Conservation (phyloP, 108 stramenopile genomes). For the Skeletonema grethae region DNA sequence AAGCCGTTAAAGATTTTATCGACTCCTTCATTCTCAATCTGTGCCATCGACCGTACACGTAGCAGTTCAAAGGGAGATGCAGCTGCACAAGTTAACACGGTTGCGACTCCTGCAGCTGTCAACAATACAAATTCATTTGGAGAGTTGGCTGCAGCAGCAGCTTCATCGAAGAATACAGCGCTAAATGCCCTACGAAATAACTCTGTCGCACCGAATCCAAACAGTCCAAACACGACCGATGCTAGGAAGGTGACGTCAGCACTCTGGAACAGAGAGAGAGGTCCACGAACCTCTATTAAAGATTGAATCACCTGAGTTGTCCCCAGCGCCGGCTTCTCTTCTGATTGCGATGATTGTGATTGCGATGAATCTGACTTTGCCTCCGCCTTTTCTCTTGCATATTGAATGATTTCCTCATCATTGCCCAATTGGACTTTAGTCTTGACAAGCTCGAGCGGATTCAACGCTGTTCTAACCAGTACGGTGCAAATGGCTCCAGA, state of each 20-base stretch:
- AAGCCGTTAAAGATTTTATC: conserved; percentile 64
- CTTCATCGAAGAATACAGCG: conserved; percentile 57
- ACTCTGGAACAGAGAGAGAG: conserved; percentile 76
- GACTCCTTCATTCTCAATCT: conserved; percentile 56
- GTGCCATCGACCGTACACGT: conserved; percentile 78
- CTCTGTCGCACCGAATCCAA: conserved; percentile 92
- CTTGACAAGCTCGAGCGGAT: conserved; percentile 87
- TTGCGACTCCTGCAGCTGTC: conserved; percentile 75
- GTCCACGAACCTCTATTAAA: conserved; percentile 68
- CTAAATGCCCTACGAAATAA: conserved; percentile 86
- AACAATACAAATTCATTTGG: conserved; percentile 65
- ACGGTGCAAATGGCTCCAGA: conserved; percentile 87
- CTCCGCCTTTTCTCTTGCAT: conserved; percentile 23
- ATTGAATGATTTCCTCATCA: conserved; percentile 71
- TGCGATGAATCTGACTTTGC: conserved; percentile 4
- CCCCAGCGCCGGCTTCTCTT: conserved; percentile 42
- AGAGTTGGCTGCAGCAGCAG: conserved; percentile 26
- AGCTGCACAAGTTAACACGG: conserved; percentile 61
- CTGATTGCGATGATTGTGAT: conserved; percentile 1
- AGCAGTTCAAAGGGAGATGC: conserved; percentile 76
- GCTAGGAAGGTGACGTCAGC: conserved; percentile 90
- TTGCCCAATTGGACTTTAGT: conserved; percentile 87
- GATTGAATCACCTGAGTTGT: conserved; percentile 62
- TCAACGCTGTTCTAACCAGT: conserved; percentile 77
- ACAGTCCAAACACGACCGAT: conserved; percentile 81